A percentile compares a stretch with the other conserved stretches of the same genome.
Evolutionary conservation across 2,329 filamentous ascomycete species (phyloP).

Genomic region (Claviceps quebecensis): DNA sequence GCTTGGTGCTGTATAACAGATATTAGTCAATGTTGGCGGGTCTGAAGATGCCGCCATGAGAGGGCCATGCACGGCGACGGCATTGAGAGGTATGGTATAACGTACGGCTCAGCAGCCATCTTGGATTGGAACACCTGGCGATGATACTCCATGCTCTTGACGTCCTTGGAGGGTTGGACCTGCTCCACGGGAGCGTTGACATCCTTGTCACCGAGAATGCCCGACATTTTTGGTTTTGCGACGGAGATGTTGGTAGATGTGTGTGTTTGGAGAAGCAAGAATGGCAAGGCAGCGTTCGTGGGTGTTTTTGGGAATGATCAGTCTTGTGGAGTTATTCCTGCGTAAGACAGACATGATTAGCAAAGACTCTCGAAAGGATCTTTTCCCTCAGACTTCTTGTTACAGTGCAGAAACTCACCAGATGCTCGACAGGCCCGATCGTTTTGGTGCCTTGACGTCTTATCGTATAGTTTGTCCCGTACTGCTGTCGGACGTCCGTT

Average conservation of each 20-base stretch:
- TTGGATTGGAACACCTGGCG: slow-evolving; percentile 61
- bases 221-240: slow-evolving; percentile 31
- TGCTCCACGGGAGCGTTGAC: slow-evolving; percentile 39
- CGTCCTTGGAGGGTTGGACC: slow-evolving; percentile 26
- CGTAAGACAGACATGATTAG: not conserved
- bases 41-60: not conserved
- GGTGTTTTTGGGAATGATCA: not conserved
- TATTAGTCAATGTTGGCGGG: not conserved
- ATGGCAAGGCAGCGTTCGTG: not conserved
- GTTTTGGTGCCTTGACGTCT: not conserved
- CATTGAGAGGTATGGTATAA: slow-evolving; percentile 7
- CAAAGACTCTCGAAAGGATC: not conserved
- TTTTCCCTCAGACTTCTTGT: not conserved
- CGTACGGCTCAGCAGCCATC: slow-evolving; percentile 53
- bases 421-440: not conserved
- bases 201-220: slow-evolving; percentile 52
- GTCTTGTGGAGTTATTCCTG: not conserved
- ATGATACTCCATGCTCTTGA: slow-evolving; percentile 64
- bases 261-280: not conserved
- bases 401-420: not conserved
- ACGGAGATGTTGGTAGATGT: not conserved
- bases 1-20: slow-evolving; percentile 1
- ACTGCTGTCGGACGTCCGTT: no score
- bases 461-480: not conserved
- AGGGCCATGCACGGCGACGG: no score